These are phyloP conservation scores for Ustilago vetiveriae DNA, from an alignment of 1,284 basidiomycete species.

Conservation along the genomic window DNA sequence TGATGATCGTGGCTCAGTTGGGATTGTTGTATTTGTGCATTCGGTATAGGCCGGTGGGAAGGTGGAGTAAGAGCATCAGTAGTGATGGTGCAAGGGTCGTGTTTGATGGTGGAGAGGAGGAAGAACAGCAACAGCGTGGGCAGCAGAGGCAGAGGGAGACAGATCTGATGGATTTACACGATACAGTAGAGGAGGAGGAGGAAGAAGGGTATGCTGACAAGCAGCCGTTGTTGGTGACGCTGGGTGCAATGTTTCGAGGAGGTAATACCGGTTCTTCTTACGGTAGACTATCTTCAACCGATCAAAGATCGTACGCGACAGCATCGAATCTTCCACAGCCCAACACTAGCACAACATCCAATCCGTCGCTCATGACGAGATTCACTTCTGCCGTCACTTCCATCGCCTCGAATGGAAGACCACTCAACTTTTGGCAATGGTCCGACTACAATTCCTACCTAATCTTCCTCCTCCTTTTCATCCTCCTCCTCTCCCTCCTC, in stretches of 20 bases:
- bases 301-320: constrained; percentile 7
- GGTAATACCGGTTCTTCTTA: constrained; percentile 1
- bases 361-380: too few relatives aligned
- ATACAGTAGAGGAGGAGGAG: neutral
- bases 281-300: constrained; percentile 14
- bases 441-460: constrained; percentile 76
- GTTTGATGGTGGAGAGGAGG: constrained; percentile 20
- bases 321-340: neutral
- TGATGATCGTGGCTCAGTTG: constrained; percentile 70
- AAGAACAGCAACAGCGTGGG: neutral
- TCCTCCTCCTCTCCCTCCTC: constrained; percentile 67
- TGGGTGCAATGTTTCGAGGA: constrained; percentile 23
- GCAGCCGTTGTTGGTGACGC: constrained; percentile 38
- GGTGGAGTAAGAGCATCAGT: constrained; percentile 34
- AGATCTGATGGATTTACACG: constrained; percentile 29
- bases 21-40: constrained; percentile 70
- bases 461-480: constrained; percentile 81
- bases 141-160: neutral
- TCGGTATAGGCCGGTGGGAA: constrained; percentile 66
- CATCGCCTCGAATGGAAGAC: constrained; percentile 67
- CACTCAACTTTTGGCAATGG: constrained; percentile 87
- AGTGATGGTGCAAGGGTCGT: constrained; percentile 38
- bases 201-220: constrained; percentile 32
- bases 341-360: neutral
- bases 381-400: neutral